Evolutionary conservation across 2,329 filamentous ascomycete species (phyloP), one percentile per base, ranked within the genome.

Genomic region (Zymoseptoria pseudotritici): DNA sequence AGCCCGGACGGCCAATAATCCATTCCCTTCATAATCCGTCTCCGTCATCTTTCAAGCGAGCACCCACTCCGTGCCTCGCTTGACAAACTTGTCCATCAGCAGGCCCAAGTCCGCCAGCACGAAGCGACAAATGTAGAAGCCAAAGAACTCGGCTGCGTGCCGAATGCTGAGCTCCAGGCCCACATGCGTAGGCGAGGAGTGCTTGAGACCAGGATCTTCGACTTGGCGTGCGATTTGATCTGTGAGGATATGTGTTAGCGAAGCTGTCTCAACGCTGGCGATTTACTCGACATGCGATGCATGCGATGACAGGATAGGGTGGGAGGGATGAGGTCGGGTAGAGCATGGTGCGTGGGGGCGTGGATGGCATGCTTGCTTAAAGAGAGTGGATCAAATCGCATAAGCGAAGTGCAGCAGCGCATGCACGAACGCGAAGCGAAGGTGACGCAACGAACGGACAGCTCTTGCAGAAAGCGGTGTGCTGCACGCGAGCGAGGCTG

Each of bases 201-300:
- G 90, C 67, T 90, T 89, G 58, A 97, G 83, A 9, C 93, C 93
- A 5, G 93, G 93, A 71, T 97, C 93, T 72, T 97, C 93, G 53
- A 97, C 91, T 79, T 97, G 93, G 66, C 93, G 89, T 57, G 92
- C 91, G 74, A 97, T 93, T 84, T 95, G 90, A 80, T 97, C 91
- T 96, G 68, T 49, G 56, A 54, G 29, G 55, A 31, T 3, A 21
- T 20, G 24, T 29, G 26, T 59, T 56, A 54, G 58, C 54, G 50
- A 58, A 52, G 36, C 9, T 20, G 52, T 31, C 13, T 7, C 36
- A 46, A 46, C 13, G 36, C 36, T 46, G 36, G 36, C 17, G 5
- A 11, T 46, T n/a, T 46, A 13, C 13, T 20, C 36, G 20, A 54
- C 50, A 59, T 55, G 57, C 57, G 52, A 54, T 57, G 60, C 60